These are phyloP conservation scores for Fennellomyces sp. DNA, from an alignment of 371 early-diverging fungal species.

Conservation along the genomic window DNA sequence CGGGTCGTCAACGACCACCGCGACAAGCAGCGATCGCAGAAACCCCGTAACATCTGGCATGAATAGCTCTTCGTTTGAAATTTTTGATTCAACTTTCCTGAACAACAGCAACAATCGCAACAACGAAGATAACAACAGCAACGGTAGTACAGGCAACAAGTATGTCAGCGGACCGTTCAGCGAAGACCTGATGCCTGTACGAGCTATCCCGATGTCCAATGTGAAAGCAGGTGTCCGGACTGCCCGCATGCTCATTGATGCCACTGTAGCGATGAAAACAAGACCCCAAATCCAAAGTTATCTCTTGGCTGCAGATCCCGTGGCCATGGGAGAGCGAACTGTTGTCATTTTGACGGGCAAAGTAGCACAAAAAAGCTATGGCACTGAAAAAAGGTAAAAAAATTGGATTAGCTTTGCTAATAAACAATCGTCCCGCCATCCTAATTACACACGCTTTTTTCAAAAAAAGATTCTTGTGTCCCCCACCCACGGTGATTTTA, in stretches of 20 bases:
- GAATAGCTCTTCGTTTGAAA: neutral
- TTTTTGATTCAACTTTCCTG: neutral
- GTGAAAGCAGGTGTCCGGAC: constrained; percentile 12
- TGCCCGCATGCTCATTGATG: constrained; percentile 21
- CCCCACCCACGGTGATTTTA: constrained; percentile 78
- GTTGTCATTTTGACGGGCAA: constrained; percentile 71
- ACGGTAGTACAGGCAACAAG: neutral
- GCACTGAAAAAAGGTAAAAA: constrained; percentile 69
- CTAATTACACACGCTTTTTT: constrained; percentile 2
- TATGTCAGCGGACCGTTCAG: neutral
- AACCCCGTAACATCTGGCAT: neutral
- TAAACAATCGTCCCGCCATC: neutral
- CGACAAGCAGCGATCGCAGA: neutral
- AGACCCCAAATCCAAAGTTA: constrained; percentile 14
- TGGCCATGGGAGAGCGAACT: constrained; percentile 50
- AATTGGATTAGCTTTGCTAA: neutral
- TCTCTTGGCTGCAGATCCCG: constrained; percentile 28
- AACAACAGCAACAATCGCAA: neutral
- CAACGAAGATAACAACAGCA: neutral
- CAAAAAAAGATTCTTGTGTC: constrained; percentile 65
- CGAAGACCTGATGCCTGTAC: neutral
- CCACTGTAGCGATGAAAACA: constrained; percentile 11
- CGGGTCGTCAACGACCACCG: neutral
- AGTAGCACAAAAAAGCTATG: constrained; percentile 83
- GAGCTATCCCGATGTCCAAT: neutral